Evolutionary conservation across 495 filamentous ascomycete species (phyloP), one percentile per base, ranked within the genome.

Genomic region (Penicillium samsonianum): DNA sequence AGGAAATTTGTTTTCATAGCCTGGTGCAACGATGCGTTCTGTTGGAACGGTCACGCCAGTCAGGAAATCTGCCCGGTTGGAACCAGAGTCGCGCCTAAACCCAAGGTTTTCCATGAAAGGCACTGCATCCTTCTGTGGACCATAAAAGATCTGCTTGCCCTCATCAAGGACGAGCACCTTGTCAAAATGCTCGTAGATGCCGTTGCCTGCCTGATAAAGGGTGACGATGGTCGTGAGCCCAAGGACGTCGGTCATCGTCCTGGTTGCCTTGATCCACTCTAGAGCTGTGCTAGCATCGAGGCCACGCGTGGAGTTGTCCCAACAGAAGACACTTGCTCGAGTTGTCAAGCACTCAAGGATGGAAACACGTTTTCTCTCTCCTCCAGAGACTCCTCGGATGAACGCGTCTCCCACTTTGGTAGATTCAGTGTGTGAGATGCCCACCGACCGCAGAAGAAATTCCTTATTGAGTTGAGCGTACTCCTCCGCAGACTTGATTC

Each of bases 271-370:
- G 55, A 77, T 64, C 51, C 73, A 76, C 19, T 91, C 85, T 26
- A 94, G 78, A 0, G 90, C 90, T 1, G 88, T 93, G 23, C 84
- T 86, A 25, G 87, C 86, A 60, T 95, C 90, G 12, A 94, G 76
- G 28, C 90, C 90, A 50, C 90, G 82, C 2, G 90, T 91, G 43
- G 80, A 84, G 71, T 95, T 93, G 65, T 94, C 91, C 88, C 90
- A 93, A 78, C 7, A 95, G 70, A 45, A 82, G 82, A 33, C 82
- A 82, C 33, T 85, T 84, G 20, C 82, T 86, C 30, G 30, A 12
- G 30, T 31, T 11, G 30, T 31, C 10, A 89, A 76, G 67, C 88
- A 80, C 59, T 83, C 73, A 0, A 70, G 68, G 44, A 78, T 76
- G 38, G 14, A 74, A 66, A 44, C 71, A 4, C 30, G 85, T 72